A percentile compares a stretch with the other conserved stretches of the same genome.
Conservation (phyloP, 2,329 filamentous ascomycete genomes). For the Fusarium proliferatum region DNA sequence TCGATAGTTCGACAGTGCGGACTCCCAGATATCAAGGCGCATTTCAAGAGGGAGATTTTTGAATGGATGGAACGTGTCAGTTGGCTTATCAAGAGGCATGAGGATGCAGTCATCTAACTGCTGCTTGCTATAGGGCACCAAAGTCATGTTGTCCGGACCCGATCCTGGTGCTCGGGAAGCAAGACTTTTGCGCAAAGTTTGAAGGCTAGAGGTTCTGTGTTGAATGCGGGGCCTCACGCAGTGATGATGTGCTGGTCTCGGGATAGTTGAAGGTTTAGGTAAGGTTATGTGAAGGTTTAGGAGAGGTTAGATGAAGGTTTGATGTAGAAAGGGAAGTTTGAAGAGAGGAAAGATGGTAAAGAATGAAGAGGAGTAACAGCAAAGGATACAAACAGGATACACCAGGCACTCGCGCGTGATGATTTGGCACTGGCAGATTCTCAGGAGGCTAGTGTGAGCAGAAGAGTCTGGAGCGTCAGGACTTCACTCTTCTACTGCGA, state of each 20-base stretch:
- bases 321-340: neutral
- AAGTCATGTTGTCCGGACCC: neutral
- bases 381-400: too few relatives aligned
- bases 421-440: neutral
- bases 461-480: neutral
- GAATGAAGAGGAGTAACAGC: too few relatives aligned
- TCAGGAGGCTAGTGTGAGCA: neutral
- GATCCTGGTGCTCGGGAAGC: neutral
- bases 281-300: too few relatives aligned
- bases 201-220: neutral
- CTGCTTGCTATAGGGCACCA: too few relatives aligned
- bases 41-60: neutral
- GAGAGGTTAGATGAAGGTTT: too few relatives aligned
- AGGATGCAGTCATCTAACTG: neutral
- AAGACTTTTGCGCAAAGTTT: neutral
- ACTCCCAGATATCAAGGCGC: neutral
- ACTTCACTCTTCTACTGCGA: neutral
- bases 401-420: neutral
- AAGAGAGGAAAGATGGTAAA: neutral
- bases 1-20: neutral
- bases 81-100: neutral
- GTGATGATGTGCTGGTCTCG: neutral
- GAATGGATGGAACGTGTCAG: neutral
- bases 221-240: fast-evolving
- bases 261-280: neutral